Percentiles rank a stretch among this genome's conserved stretches.
These are phyloP conservation scores for Candida sp. DNA, from an alignment of 1,139 yeast genomes.

Conservation along the genomic window DNA sequence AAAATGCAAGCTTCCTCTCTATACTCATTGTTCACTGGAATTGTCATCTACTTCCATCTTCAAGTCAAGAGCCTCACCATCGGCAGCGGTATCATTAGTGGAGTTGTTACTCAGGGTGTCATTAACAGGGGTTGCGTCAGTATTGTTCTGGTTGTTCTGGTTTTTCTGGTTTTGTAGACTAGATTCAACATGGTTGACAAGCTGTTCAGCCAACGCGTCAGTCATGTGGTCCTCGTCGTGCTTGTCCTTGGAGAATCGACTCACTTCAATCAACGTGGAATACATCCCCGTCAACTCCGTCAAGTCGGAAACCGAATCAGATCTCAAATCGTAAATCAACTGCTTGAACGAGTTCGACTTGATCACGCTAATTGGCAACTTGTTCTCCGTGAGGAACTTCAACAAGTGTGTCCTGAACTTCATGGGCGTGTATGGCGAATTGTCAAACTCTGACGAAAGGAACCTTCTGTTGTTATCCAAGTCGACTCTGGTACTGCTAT, in stretches of 20 bases:
- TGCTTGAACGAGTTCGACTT: conserved; percentile 59
- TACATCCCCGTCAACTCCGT: conserved; percentile 51
- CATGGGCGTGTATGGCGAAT: conserved; percentile 45
- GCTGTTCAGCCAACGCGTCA: background rate
- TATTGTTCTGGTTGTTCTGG: background rate
- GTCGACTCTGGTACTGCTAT: background rate
- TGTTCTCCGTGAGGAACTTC: conserved; percentile 55
- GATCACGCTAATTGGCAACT: conserved; percentile 50
- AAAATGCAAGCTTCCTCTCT: background rate
- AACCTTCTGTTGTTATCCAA: conserved; percentile 19
- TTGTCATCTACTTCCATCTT: background rate
- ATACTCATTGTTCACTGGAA: background rate
- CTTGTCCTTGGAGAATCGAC: conserved; percentile 19
- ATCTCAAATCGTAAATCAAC: conserved; percentile 51
- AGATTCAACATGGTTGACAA: background rate
- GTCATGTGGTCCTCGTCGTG: background rate
- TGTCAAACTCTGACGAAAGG: conserved; percentile 42
- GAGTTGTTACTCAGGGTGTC: background rate
- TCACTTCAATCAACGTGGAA: conserved; percentile 50
- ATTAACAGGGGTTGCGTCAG: background rate
- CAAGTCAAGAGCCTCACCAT: background rate
- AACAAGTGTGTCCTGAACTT: conserved; percentile 57
- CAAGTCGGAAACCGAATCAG: conserved; percentile 51
- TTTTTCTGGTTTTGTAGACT: too few species aligned
- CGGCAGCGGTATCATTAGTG: background rate